phyloP scores from a whole-genome alignment of 805 yeast species.

The Cyberlindnera sargentensis region DNA sequence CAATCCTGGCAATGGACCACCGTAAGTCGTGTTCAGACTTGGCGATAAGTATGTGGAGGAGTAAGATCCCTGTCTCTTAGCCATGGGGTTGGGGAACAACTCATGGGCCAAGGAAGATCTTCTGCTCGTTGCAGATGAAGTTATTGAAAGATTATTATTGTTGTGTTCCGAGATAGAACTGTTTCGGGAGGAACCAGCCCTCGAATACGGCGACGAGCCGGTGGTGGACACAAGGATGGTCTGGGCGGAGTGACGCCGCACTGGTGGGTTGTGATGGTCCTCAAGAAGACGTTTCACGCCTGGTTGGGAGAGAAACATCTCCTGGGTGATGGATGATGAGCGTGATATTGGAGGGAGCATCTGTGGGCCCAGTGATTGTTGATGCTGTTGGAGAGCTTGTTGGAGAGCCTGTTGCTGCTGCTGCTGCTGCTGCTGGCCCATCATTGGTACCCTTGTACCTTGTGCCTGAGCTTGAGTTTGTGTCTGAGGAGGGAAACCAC shows the following conservation, averaged over 20 bases:
- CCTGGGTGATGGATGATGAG: slow-evolving; percentile 21
- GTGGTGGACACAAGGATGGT: slow-evolving; percentile 16
- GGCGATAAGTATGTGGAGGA: slow-evolving; percentile 17
- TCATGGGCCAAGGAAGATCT: slow-evolving; percentile 39
- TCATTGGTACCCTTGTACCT: not conserved
- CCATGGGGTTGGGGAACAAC: slow-evolving; percentile 30
- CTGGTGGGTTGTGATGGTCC: slow-evolving; percentile 19
- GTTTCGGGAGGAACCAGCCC: slow-evolving; percentile 33
- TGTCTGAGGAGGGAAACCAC: not conserved
- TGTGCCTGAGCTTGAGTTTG: not conserved
- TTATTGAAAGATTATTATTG: not conserved
- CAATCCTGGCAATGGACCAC: slow-evolving; percentile 11
- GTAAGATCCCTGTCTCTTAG: slow-evolving; percentile 17
- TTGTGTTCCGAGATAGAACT: slow-evolving; percentile 32
- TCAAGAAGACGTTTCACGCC: slow-evolving; percentile 24
- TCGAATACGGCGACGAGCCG: slow-evolving; percentile 24
- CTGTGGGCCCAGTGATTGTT: slow-evolving; percentile 8
- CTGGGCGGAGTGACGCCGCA: slow-evolving; percentile 24
- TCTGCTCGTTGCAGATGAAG: slow-evolving; percentile 24
- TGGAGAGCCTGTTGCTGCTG: slow-evolving; percentile 7
- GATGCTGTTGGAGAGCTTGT: slow-evolving; percentile 2
- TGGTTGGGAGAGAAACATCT: slow-evolving; percentile 19
- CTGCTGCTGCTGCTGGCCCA: slow-evolving; percentile 5
- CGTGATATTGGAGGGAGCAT: slow-evolving; percentile 16
- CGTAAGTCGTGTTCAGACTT: slow-evolving; percentile 15